These are phyloP conservation scores for Cetraspora pellucida DNA, from an alignment of 192 early-diverging fungal species.

Conservation along the genomic window DNA sequence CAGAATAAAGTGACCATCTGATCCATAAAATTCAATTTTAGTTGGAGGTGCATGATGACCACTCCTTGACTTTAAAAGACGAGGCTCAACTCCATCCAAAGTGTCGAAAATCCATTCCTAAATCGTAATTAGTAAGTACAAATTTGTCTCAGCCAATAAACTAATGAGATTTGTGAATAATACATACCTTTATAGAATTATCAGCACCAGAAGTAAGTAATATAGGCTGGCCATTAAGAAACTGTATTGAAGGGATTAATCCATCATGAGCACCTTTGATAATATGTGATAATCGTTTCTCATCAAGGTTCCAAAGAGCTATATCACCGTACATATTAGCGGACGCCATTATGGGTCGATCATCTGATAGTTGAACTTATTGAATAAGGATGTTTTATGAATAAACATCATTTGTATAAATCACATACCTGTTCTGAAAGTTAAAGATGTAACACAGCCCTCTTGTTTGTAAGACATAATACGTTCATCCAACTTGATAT, in stretches of 20 bases:
- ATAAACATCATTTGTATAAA: no score
- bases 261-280: constrained; percentile 88
- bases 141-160: not conserved
- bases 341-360: constrained; percentile 86
- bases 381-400: not conserved
- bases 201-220: constrained; percentile 86
- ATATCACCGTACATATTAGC: constrained; percentile 87
- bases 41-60: constrained; percentile 90
- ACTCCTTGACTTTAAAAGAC: constrained; percentile 78
- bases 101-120: constrained; percentile 96
- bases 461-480: constrained; percentile 84
- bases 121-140: not conserved
- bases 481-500: constrained; percentile 77
- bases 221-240: constrained; percentile 82
- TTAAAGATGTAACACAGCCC: constrained; percentile 83
- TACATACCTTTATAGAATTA: constrained; percentile 81
- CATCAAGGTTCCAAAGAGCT: constrained; percentile 89
- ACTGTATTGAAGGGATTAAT: constrained; percentile 73
- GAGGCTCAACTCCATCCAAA: constrained; percentile 70
- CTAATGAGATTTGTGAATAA: not conserved
- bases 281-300: constrained; percentile 71
- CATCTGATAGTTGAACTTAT: constrained; percentile 55
- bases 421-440: constrained; percentile 81
- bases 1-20: constrained; percentile 73
- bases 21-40: constrained; percentile 74